Evolutionary conservation across 176 grass and related monocot genomes (phyloP).

Genomic region (Raddia distichophylla): DNA sequence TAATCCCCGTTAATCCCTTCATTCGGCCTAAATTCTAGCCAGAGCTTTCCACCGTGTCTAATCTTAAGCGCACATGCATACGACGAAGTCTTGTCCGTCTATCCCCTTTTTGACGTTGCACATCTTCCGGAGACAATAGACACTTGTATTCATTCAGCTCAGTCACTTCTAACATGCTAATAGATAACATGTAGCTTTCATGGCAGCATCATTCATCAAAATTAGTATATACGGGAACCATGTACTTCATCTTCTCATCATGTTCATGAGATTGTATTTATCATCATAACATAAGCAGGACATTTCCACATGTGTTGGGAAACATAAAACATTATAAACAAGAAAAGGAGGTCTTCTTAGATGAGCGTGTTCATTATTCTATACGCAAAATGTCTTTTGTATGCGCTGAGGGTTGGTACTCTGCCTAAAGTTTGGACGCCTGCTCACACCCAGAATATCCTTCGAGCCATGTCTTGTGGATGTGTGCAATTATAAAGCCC

Average conservation of each 20-base stretch:
- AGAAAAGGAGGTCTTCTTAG: neutral
- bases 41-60: too few species aligned
- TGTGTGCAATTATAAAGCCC: constrained; percentile 56
- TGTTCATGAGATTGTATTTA: constrained; percentile 13
- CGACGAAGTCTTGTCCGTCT: too few species aligned
- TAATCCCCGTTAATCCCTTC: too few species aligned
- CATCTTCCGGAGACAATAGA: too few species aligned
- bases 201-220: neutral
- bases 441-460: constrained; percentile 48
- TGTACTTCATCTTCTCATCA: neutral
- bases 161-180: too few species aligned
- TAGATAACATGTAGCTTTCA: neutral
- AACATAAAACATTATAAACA: constrained; percentile 24
- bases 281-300: constrained; percentile 2
- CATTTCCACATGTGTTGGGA: neutral
- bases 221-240: neutral
- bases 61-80: too few species aligned
- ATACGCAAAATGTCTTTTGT: neutral
- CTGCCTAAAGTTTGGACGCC: constrained; percentile 41
- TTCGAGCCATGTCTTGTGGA: constrained; percentile 85
- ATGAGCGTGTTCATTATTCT: neutral
- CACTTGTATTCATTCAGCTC: too few species aligned
- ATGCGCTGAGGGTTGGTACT: neutral
- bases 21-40: too few species aligned
- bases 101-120: too few species aligned